Evolutionary conservation across 257 asterid species (phyloP), one percentile per base, ranked within the genome.

Genomic region (Plantago elongata): DNA sequence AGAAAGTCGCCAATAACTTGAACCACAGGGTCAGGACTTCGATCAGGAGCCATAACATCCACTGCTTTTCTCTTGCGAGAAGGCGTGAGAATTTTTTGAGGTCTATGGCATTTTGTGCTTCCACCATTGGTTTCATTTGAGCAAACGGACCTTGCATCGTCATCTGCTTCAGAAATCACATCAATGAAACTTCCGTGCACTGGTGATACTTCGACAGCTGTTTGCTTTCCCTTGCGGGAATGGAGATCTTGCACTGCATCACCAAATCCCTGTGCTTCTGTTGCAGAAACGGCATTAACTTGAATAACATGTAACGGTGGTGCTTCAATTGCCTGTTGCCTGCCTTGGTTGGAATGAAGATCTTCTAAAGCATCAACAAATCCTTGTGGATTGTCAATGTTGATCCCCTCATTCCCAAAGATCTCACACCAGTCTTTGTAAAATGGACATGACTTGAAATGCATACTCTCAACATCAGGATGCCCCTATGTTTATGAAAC

Each of bases 41-140:
- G 59, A 4, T 54, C 59, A 18, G 59, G 59, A 27, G 15, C 42
- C 8, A 51, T 45, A 13, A 10, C 46, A 43, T 14, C 38, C 13
- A 38, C 51, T 4, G 51, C 29, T 51, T 58, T 58, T 58, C 63
- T 58, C 45, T 58, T 58, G 11, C 63, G 38, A 10, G 63, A 58
- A 12, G 63, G 50, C 17, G 30, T 58, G 13, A 27, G 15, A 27
- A 42, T 58, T 30, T 44, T 58, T 27, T 51, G 18, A 11, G 63
- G 16, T 49, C 48, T 58, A 37, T 58, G 63, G 30, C 40, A 40
- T 43, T 43, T 58, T 27, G 29, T 17, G 42, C 63, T 58, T 13
- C 63, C 63, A 12, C 63, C 63, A 17, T 51, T 58, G 17, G 63
- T 58, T 42, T 43, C 63, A 43, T 58, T 58, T 58, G 63, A 58